These are phyloP conservation scores for Boletales sp. DNA, from an alignment of 768 basidiomycete genomes.

Conservation along the genomic window DNA sequence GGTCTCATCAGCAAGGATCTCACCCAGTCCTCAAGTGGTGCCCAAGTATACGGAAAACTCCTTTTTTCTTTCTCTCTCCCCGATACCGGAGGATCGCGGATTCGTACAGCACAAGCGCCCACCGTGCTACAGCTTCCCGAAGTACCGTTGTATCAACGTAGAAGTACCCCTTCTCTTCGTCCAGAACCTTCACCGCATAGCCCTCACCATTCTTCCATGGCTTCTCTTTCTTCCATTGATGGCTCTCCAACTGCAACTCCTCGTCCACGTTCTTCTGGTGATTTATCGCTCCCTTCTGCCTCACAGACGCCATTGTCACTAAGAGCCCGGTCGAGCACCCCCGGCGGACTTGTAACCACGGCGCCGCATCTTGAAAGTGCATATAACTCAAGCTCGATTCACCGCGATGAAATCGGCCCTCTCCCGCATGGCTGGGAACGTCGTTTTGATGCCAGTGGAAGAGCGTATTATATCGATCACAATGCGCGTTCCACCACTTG, in stretches of 20 bases:
- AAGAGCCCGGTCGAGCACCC: constrained; percentile 12
- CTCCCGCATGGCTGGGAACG: constrained; percentile 84
- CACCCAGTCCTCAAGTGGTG: constrained; percentile 19
- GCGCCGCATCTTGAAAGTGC: not conserved
- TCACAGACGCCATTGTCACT: constrained; percentile 10
- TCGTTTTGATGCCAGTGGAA: constrained; percentile 58
- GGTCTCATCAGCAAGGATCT: constrained; percentile 72
- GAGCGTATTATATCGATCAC: constrained; percentile 88
- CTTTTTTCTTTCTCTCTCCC: constrained; percentile 59
- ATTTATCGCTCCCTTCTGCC: constrained; percentile 5
- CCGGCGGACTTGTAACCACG: constrained; percentile 7
- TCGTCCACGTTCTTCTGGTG: constrained; percentile 17
- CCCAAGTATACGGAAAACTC: constrained; percentile 77
- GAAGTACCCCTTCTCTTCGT: constrained; percentile 24
- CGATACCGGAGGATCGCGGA: constrained; percentile 19
- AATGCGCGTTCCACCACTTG: constrained; percentile 78
- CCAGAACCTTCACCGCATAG: constrained; percentile 15
- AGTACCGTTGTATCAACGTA: constrained; percentile 12
- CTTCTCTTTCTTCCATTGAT: constrained; percentile 16
- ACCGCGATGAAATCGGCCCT: constrained; percentile 58
- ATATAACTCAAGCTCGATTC: constrained; percentile 16
- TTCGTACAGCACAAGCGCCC: constrained; percentile 15
- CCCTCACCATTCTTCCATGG: constrained; percentile 15
- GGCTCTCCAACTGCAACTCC: constrained; percentile 5
- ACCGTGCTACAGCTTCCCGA: constrained; percentile 14